Conservation (phyloP, 2,329 filamentous ascomycete species). For the Arachnomyces sp. region DNA sequence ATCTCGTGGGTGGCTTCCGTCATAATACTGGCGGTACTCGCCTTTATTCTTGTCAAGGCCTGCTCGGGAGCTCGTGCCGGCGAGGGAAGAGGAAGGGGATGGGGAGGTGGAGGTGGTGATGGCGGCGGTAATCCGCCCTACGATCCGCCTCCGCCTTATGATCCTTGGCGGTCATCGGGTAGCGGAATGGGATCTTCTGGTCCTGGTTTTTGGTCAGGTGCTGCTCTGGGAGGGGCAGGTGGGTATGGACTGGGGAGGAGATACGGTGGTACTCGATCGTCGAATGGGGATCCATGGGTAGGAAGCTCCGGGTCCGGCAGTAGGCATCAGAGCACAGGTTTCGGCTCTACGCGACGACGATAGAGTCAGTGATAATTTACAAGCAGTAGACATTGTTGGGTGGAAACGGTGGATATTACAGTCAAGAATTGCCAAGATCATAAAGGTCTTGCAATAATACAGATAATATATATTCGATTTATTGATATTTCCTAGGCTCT, state of each 20-base stretch:
- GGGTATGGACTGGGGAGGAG: conserved; percentile 34
- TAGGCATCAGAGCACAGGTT: conserved; percentile 35
- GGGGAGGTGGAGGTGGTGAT: conserved; percentile 12
- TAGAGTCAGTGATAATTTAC: conserved; percentile 15
- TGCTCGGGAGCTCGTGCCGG: too few species aligned
- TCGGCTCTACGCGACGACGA: conserved; percentile 38
- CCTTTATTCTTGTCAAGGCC: too few species aligned
- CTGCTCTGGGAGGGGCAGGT: conserved; percentile 33
- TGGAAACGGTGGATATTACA: not conserved
- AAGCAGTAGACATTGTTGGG: too few species aligned
- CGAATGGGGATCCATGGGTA: conserved; percentile 21
- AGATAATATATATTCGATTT: conserved; percentile 6
- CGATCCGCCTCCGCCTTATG: not conserved
- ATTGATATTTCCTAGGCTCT: conserved; percentile 6
- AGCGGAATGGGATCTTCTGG: too few species aligned
- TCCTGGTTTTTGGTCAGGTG: conserved; percentile 43
- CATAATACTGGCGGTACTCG: too few species aligned
- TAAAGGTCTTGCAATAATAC: conserved; percentile 1
- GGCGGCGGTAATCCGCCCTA: not conserved
- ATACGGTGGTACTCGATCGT: too few species aligned
- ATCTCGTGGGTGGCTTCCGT: conserved; percentile 9
- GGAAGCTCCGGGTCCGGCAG: conserved; percentile 25
- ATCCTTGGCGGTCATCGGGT: too few species aligned
- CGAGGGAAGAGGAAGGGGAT: not conserved
- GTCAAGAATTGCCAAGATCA: not conserved